Evolutionary conservation across 352 stramenopile species (phyloP).

Genomic region (Globisporangium barbulae): DNA sequence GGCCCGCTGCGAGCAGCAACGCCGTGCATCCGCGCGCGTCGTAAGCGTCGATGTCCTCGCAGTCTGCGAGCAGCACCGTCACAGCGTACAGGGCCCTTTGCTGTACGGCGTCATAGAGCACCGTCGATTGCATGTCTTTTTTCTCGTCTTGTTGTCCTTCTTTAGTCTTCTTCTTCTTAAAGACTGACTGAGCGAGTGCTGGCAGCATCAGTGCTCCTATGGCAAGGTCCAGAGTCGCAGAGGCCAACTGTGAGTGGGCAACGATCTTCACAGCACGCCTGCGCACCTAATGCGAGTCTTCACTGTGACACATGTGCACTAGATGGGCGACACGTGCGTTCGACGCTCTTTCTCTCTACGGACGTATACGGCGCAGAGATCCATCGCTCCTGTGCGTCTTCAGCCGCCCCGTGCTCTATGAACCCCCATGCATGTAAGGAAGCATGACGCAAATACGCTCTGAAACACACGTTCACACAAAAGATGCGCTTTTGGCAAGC

Average conservation of each 20-base stretch:
- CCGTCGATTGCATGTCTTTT: not conserved
- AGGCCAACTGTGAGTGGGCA: not conserved
- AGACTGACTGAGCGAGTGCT: not conserved
- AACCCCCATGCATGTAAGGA: no score
- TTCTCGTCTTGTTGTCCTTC: not conserved
- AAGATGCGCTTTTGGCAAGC: no score
- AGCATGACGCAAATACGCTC: no score
- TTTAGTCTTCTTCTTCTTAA: not conserved
- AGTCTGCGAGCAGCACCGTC: constrained; percentile 37
- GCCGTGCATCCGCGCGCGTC: not conserved
- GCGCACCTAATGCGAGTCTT: not conserved
- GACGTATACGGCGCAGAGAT: no score
- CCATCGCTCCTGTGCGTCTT: no score
- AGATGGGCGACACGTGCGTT: no score
- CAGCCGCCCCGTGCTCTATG: no score
- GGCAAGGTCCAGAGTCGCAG: not conserved
- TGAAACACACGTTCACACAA: no score
- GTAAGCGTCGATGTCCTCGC: not conserved
- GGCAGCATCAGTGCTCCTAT: not conserved
- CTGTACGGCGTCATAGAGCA: not conserved
- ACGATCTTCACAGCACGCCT: not conserved
- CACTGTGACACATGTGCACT: no score
- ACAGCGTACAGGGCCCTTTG: not conserved
- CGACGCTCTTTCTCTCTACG: no score
- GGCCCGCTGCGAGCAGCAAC: not conserved